phyloP scores from a whole-genome alignment of 257 asterid species.

The Solanum corneliomulleri region DNA sequence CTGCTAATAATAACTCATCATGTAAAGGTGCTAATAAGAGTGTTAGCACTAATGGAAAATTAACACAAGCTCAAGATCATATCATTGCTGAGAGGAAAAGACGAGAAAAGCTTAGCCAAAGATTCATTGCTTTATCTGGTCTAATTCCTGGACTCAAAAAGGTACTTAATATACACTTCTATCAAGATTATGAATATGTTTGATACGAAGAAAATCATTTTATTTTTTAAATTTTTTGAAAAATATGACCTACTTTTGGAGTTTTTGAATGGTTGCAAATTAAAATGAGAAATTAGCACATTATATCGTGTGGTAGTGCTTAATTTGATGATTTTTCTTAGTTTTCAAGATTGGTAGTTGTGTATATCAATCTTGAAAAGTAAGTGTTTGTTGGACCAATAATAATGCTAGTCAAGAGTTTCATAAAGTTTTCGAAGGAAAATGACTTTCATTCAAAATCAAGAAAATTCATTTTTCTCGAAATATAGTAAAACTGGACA shows the following conservation, averaged over 20 bases:
- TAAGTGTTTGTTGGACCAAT: not conserved
- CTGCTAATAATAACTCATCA: slow-evolving; percentile 6
- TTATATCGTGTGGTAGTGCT: not conserved
- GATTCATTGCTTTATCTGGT: slow-evolving; percentile 73
- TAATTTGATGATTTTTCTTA: not conserved
- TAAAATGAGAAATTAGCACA: not conserved
- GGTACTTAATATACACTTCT: slow-evolving; percentile 14
- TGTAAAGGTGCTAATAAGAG: slow-evolving; percentile 30
- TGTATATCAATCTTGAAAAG: not conserved
- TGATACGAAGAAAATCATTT: not conserved
- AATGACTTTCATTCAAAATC: not conserved
- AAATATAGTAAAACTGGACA: not conserved
- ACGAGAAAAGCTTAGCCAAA: slow-evolving; percentile 73
- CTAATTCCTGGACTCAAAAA: slow-evolving; percentile 79
- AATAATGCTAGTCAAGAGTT: not conserved
- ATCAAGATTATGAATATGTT: not conserved
- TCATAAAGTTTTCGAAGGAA: not conserved
- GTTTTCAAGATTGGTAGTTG: not conserved
- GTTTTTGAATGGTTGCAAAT: not conserved
- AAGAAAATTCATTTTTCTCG: not conserved
- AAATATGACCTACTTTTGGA: not conserved
- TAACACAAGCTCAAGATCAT: slow-evolving; percentile 62
- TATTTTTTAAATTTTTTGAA: no score
- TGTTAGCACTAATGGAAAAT: slow-evolving; percentile 12
- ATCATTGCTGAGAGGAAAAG: slow-evolving; percentile 78